Base-by-base conservation (phyloP, 2,329 filamentous ascomycete genomes). In the Ambrosiella cleistominuta region DNA sequence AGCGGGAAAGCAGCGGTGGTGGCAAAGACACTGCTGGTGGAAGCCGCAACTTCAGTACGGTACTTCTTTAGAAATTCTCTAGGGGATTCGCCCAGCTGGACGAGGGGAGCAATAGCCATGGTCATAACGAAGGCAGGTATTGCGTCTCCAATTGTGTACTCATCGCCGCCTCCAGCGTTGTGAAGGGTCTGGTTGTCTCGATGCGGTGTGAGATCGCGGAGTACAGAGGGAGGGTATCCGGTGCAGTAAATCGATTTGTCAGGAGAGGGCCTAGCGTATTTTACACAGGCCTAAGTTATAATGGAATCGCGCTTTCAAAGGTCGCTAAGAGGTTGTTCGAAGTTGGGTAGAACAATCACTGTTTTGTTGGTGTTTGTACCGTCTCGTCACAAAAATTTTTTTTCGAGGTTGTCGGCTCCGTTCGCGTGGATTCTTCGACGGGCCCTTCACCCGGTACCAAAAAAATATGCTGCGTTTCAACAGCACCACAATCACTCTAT, bases 1-100 rank as follows among this genome's bases (percentile, higher is more conserved):
- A 94, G 79, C 19, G 88, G 88, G 67, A 91, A 94, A n/a, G 87
- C 85, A 63, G 79, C 76, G 66, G 88, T 77, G 47, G 87, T 93
- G 42, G 85, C 88, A 59, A 91, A 75, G 63, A 90, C 76, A 69
- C 85, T 90, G 67, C 84, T 86, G 44, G 81, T 75, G 70, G 83
- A 86, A 50, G 88, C 87, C 61, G 86, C 81, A 63, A 93, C 81
- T 71, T 91, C 85, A 54, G 85, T 90, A 63, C 86, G 80, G 70
- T 93, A 91, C 64, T 60, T 60, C 38, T 52, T 44, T 17, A 60
- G 15, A 50, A 60, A 60, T 38, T 58, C 59, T 12, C 57, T 54
- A 35, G 59, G 55, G 19, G 47, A 54, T 42, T 60, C 58, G 58
- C 58, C 58, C 58, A 60, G 35, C 36, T 38, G 37, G 40, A 51